Conservation (phyloP, 176 grass and related monocot species). For the Coix lacrymajobi region DNA sequence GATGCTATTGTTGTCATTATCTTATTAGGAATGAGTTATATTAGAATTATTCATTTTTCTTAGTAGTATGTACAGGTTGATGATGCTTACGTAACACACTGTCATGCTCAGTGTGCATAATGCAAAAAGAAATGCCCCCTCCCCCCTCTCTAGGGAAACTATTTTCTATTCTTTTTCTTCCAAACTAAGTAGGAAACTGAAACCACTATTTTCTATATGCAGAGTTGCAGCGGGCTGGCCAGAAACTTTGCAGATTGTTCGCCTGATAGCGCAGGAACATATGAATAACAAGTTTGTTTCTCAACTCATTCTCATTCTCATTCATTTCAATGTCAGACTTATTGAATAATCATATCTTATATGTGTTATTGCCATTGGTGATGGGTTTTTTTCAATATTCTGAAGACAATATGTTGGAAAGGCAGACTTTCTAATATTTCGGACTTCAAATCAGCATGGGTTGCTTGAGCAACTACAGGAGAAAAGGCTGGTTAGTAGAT, state of each 20-base stretch:
- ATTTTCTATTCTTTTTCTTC: background rate
- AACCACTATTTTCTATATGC: constrained; percentile 18
- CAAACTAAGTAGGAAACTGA: constrained; percentile 9
- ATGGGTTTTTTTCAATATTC: constrained; percentile 18
- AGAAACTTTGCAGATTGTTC: constrained; percentile 85
- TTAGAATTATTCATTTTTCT: background rate
- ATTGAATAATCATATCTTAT: background rate
- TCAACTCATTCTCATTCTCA: constrained; percentile 6
- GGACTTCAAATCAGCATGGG: constrained; percentile 78
- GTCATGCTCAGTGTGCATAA: background rate
- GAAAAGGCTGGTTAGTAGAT: constrained; percentile 73
- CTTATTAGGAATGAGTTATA: background rate
- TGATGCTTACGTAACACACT: background rate
- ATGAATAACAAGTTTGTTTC: constrained; percentile 82
- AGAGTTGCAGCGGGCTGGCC: constrained; percentile 85
- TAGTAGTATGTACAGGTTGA: background rate
- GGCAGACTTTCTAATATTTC: constrained; percentile 81
- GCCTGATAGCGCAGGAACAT: constrained; percentile 89
- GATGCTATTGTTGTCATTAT: background rate
- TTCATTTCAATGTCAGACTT: constrained; percentile 4
- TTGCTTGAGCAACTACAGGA: constrained; percentile 93
- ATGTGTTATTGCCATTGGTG: constrained; percentile 12
- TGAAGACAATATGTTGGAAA: constrained; percentile 84
- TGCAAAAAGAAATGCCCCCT: background rate
- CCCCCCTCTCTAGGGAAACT: background rate